Percentiles rank a stretch among this genome's conserved stretches.
Conservation (phyloP, 202 grass and related monocot genomes). For the Panicum hallii region DNA sequence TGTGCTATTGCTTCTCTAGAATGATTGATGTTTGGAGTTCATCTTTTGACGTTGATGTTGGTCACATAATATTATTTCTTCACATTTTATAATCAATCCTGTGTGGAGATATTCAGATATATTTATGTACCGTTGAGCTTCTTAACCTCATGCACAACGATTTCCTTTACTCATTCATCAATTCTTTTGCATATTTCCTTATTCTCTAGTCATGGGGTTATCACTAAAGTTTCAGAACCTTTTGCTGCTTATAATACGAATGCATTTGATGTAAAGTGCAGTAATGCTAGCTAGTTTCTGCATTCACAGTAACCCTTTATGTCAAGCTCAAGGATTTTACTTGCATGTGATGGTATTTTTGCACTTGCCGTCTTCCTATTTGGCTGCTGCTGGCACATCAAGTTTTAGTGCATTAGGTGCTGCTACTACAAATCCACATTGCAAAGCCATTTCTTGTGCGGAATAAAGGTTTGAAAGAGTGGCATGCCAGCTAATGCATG, state of each 20-base stretch:
- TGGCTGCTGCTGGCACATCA: not conserved
- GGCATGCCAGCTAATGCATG: no score
- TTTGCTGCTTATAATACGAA: not conserved
- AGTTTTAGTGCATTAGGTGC: no score
- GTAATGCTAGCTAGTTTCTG: not conserved
- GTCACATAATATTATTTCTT: slow-evolving; percentile 48
- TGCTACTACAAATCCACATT: no score
- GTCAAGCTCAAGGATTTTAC: slow-evolving; percentile 30
- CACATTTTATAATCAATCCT: slow-evolving; percentile 41
- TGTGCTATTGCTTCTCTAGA: slow-evolving; percentile 49
- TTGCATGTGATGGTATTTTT: slow-evolving; percentile 22
- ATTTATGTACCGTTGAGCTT: slow-evolving; percentile 46
- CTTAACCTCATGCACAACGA: slow-evolving; percentile 20
- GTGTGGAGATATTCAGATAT: slow-evolving; percentile 35
- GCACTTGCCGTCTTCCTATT: not conserved
- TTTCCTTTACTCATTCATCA: not conserved
- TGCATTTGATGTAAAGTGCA: slow-evolving; percentile 12
- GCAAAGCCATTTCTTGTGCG: no score
- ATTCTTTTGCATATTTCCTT: not conserved
- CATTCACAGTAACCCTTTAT: slow-evolving; percentile 8
- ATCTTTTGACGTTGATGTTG: not conserved
- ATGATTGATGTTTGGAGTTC: slow-evolving; percentile 29
- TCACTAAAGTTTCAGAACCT: not conserved
- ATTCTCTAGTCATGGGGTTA: not conserved
- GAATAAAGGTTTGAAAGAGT: no score